Percentiles rank a stretch among this genome's conserved stretches.
Conservation (phyloP, 202 grass and related monocot species). For the Carex arenaria region DNA sequence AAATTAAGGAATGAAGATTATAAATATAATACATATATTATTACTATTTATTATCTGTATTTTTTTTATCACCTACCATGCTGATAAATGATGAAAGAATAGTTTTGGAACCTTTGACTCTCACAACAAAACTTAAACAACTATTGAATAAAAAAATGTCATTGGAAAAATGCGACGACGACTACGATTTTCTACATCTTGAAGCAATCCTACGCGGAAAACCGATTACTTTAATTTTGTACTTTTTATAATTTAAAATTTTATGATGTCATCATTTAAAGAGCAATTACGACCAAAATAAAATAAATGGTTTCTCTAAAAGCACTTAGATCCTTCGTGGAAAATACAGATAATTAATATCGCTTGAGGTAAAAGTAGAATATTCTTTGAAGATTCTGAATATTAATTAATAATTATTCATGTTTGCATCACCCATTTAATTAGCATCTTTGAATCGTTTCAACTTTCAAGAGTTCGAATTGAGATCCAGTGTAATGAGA, state of each 20-base stretch:
- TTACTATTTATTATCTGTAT: background rate
- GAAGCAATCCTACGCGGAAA: conserved; percentile 21
- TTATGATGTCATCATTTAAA: background rate
- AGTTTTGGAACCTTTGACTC: background rate
- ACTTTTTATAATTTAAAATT: background rate
- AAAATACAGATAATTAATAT: background rate
- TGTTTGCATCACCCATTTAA: background rate
- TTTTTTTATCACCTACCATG: background rate
- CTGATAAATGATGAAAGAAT: background rate
- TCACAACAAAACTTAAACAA: background rate
- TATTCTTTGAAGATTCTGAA: background rate
- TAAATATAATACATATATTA: background rate
- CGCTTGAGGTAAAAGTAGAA: background rate
- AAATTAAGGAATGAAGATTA: background rate
- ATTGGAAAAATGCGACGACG: background rate
- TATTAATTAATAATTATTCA: background rate
- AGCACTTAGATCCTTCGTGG: background rate
- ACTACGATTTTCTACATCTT: background rate
- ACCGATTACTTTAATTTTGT: background rate
- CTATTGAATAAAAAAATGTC: background rate
- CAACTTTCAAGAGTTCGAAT: too few species aligned
- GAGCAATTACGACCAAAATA: background rate
- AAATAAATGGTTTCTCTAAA: background rate
- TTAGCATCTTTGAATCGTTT: background rate
- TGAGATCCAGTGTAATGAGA: too few species aligned